These are phyloP conservation scores for Annulohypoxylon stygium DNA, from an alignment of 495 filamentous ascomycete species.

Conservation along the genomic window DNA sequence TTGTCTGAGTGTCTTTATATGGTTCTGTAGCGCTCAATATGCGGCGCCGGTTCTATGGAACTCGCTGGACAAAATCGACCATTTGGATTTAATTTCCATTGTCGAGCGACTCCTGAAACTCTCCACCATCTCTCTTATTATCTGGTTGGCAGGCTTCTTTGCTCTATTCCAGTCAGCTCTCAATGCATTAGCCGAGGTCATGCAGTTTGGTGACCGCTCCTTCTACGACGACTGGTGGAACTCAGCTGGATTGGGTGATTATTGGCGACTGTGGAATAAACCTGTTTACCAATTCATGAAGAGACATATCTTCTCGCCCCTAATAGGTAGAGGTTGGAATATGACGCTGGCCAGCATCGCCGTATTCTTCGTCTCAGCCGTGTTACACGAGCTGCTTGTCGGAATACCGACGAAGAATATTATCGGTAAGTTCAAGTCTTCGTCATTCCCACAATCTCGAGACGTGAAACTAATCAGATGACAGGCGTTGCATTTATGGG, in stretches of 20 bases:
- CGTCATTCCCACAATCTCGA: not conserved
- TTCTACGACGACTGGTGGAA: conserved; percentile 99
- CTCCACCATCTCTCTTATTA: conserved; percentile 90
- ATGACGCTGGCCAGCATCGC: conserved; percentile 73
- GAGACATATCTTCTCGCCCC: conserved; percentile 87
- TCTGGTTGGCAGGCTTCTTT: conserved; percentile 98
- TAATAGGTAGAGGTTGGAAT: conserved; percentile 84
- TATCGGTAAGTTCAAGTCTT: conserved; percentile 74
- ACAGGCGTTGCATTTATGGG: conserved; percentile 89
- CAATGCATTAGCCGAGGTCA: conserved; percentile 91
- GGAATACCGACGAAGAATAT: conserved; percentile 97
- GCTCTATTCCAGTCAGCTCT: conserved; percentile 91
- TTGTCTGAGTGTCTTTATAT: conserved; percentile 85
- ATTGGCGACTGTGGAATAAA: conserved; percentile 98
- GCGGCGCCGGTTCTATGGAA: conserved; percentile 90
- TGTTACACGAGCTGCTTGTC: conserved; percentile 92
- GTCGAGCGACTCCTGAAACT: conserved; percentile 93
- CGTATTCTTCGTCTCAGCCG: conserved; percentile 87
- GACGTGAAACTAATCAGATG: conserved; percentile 12
- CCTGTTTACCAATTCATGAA: conserved; percentile 97
- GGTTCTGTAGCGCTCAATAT: conserved; percentile 93
- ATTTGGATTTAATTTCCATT: conserved; percentile 84
- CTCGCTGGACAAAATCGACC: conserved; percentile 84
- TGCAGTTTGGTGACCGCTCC: conserved; percentile 89
- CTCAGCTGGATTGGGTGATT: conserved; percentile 81